These are phyloP conservation scores for Aspergillus sp. DNA, from an alignment of 2,329 filamentous ascomycete genomes.

Conservation along the genomic window DNA sequence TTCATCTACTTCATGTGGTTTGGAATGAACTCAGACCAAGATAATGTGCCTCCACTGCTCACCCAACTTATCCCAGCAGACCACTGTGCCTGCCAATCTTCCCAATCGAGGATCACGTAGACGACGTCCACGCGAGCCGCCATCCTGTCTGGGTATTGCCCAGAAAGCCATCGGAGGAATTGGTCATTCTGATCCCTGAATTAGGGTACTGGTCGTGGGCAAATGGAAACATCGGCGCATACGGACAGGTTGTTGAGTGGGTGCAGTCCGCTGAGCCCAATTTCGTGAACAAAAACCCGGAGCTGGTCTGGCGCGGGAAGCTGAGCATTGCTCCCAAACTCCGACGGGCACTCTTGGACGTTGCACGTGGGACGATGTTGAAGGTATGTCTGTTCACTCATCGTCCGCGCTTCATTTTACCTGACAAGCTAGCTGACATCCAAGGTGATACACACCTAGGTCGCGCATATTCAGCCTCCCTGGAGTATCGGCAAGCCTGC, in stretches of 20 bases:
- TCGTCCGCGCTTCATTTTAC: background rate
- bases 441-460: conserved; percentile 10
- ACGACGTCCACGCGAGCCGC: conserved; percentile 38
- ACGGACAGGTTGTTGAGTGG: conserved; percentile 33
- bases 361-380: conserved; percentile 46
- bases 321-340: conserved; percentile 41
- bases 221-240: conserved; percentile 36
- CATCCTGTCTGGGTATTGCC: conserved; percentile 45
- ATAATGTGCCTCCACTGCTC: conserved; percentile 34
- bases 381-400: conserved; percentile 36
- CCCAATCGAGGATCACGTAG: conserved; percentile 40
- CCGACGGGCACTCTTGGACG: conserved; percentile 39
- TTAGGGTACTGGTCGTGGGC: conserved; percentile 54
- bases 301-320: conserved; percentile 51
- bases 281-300: conserved; percentile 33
- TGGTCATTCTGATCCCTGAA: conserved; percentile 52
- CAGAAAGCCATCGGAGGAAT: conserved; percentile 35
- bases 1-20: conserved; percentile 27
- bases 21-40: conserved; percentile 35
- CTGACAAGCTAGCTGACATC: background rate
- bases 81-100: conserved; percentile 41
- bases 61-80: conserved; percentile 40
- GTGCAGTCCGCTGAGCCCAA: conserved; percentile 23
- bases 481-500: conserved; percentile 51
- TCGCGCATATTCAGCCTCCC: conserved; percentile 46